Conservation (phyloP, 768 basidiomycete genomes). For the Tulasnella sp. region DNA sequence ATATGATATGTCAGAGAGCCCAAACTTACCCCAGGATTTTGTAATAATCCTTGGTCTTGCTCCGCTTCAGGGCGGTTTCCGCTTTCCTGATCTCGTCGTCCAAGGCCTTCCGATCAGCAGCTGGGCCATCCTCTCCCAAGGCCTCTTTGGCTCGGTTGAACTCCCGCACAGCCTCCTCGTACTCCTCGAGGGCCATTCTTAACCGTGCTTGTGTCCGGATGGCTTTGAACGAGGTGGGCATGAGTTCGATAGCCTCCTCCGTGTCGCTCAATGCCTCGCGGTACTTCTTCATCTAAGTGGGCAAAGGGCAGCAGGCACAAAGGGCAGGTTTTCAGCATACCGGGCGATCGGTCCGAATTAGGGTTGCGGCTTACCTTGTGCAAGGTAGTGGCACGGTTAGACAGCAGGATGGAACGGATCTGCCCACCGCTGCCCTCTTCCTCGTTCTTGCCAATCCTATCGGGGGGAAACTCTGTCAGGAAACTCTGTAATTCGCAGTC, state of each 20-base stretch:
- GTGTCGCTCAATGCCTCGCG: slow-evolving; percentile 70
- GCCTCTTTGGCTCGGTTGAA: slow-evolving; percentile 78
- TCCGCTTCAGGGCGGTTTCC: slow-evolving; percentile 74
- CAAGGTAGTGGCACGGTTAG: slow-evolving; percentile 78
- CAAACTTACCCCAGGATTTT: slow-evolving; percentile 56
- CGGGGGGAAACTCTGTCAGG: slow-evolving; percentile 1
- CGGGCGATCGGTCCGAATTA: slow-evolving; percentile 1
- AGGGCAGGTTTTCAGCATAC: neutral
- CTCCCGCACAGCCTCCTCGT: slow-evolving; percentile 64
- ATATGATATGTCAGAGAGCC: neutral
- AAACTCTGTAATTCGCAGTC: slow-evolving; percentile 38
- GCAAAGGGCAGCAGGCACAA: neutral
- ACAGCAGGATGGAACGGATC: slow-evolving; percentile 72
- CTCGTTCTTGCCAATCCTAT: slow-evolving; percentile 62
- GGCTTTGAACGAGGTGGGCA: slow-evolving; percentile 73
- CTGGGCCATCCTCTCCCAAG: slow-evolving; percentile 53
- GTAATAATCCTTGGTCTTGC: slow-evolving; percentile 88
- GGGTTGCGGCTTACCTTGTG: slow-evolving; percentile 52
- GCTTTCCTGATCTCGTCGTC: slow-evolving; percentile 68
- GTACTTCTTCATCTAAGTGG: slow-evolving; percentile 55
- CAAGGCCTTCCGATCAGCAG: slow-evolving; percentile 42
- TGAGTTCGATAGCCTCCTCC: slow-evolving; percentile 58
- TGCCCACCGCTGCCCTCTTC: slow-evolving; percentile 77
- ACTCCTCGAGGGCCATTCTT: slow-evolving; percentile 67
- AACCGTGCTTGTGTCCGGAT: slow-evolving; percentile 82